Conservation (phyloP, 805 yeast genomes). For the Saccharomycopsis synnaedendra region DNA sequence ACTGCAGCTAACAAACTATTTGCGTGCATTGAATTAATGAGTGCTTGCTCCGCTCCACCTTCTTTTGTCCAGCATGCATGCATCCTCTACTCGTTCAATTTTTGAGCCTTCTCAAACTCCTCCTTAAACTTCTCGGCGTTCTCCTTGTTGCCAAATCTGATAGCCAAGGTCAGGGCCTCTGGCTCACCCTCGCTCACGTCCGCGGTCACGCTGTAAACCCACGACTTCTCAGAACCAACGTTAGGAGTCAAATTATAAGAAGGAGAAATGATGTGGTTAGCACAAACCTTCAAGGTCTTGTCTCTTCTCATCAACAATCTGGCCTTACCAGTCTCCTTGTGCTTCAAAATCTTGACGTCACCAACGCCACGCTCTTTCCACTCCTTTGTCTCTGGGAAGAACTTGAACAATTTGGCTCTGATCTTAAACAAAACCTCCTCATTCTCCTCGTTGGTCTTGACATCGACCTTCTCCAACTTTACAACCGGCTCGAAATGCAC, state of each 20-base stretch:
- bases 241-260: slow-evolving; percentile 82
- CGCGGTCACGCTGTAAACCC: slow-evolving; percentile 94
- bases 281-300: slow-evolving; percentile 95
- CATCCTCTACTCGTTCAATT: slow-evolving; percentile 17
- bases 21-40: no score
- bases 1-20: no score
- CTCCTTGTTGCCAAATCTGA: slow-evolving; percentile 85
- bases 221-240: slow-evolving; percentile 94
- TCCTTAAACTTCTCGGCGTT: slow-evolving; percentile 94
- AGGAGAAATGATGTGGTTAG: slow-evolving; percentile 82
- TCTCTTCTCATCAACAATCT: slow-evolving; percentile 98
- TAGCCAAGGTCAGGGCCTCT: slow-evolving; percentile 93
- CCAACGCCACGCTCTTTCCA: slow-evolving; percentile 99
- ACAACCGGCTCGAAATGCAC: slow-evolving; percentile 96
- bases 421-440: slow-evolving; percentile 78
- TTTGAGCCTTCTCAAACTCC: slow-evolving; percentile 79
- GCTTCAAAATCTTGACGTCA: slow-evolving; percentile 90
- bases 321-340: slow-evolving; percentile 69
- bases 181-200: slow-evolving; percentile 94
- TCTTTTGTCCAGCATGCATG: neutral
- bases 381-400: slow-evolving; percentile 72
- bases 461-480: slow-evolving; percentile 89
- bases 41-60: no score
- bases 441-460: slow-evolving; percentile 88
- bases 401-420: slow-evolving; percentile 91